Evolutionary conservation across 2,329 filamentous ascomycete species (phyloP), one percentile per base, ranked within the genome.

Genomic region (Ophiocordyceps robertsii): DNA sequence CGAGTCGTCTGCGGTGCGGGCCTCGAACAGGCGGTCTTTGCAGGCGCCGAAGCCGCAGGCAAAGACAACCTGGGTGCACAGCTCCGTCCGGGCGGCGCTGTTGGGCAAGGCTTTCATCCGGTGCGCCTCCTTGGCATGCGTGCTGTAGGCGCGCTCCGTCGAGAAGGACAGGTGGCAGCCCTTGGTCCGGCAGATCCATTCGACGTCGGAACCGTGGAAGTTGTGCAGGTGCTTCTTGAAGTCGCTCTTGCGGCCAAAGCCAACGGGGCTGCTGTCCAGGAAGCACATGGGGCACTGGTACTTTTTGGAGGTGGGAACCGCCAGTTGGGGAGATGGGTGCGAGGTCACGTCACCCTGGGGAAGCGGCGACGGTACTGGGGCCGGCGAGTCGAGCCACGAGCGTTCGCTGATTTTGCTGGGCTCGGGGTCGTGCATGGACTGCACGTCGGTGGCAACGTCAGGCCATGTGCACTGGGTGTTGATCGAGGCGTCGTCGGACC

Each of bases 211-310:
- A 32, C 63, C 62, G 48, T 68, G 66, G 47, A 68, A 68, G 51
- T 66, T 66, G 55, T 67, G 63, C n/a, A 68, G 53, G 47, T 68
- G 65, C 56, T 68, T 68, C 57, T 68, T 68, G 50, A 68, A 67
- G 48, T 68, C 65, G 49, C 63, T 67, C 54, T 68, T 68, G 44
- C 65, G 60, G 31, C 65, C 65, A 40, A 68, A 68, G 31, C 65
- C 65, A 21, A 68, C 65, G 14, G 59, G 59, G 47, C 66, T 67
- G 53, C 62, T 63, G 52, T 68, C 64, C 36, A 67, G 51, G 46
- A 63, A 66, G 52, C 65, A 68, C 55, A 68, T 64, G 27, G 65
- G 65, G 49, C 65, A 68, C 51, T 68, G 62, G 38, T 65, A 64
- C 47, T 64, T 65, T 47, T 66, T 64, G 19, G 58, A 59, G 14